These are phyloP conservation scores for Rhizopus microsporus DNA, from an alignment of 371 early-diverging fungal genomes.

Conservation along the genomic window DNA sequence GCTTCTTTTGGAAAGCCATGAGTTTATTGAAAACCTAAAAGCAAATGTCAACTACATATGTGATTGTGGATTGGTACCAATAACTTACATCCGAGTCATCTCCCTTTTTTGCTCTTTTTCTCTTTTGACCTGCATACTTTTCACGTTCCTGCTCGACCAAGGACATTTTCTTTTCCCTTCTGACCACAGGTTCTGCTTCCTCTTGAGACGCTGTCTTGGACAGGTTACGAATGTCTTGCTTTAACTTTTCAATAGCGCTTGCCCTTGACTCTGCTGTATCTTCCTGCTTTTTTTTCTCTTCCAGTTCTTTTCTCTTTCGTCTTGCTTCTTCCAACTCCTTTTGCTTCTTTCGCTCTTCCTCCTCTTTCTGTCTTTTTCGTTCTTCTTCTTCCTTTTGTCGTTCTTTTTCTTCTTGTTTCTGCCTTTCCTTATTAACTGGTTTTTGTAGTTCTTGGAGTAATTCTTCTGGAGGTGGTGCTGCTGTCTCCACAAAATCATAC, in stretches of 20 bases:
- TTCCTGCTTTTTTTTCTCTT: not conserved
- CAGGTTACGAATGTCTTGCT: constrained; percentile 60
- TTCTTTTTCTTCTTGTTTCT: constrained; percentile 14
- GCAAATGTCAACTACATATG: not conserved
- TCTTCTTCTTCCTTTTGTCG: constrained; percentile 19
- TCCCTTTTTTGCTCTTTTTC: constrained; percentile 24
- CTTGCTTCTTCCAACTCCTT: not conserved
- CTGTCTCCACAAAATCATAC: constrained; percentile 71
- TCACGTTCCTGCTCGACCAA: constrained; percentile 56
- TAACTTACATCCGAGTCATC: constrained; percentile 41
- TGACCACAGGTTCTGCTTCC: constrained; percentile 14
- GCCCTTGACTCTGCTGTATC: constrained; percentile 16
- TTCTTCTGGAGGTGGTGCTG: constrained; percentile 11
- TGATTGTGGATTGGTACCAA: not conserved
- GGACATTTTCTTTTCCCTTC: constrained; percentile 47
- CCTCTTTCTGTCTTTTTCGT: constrained; percentile 14
- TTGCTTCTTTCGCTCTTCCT: constrained; percentile 2
- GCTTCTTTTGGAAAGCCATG: constrained; percentile 46
- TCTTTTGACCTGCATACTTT: constrained; percentile 45
- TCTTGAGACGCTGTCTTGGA: constrained; percentile 31
- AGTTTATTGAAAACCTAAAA: constrained; percentile 43
- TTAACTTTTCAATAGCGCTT: constrained; percentile 54
- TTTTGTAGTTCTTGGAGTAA: constrained; percentile 9
- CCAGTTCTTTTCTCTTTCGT: constrained; percentile 2
- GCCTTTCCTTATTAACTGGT: not conserved